Base-by-base conservation (phyloP, 108 stramenopile genomes). In the Cyclostephanos invisitatus region DNA sequence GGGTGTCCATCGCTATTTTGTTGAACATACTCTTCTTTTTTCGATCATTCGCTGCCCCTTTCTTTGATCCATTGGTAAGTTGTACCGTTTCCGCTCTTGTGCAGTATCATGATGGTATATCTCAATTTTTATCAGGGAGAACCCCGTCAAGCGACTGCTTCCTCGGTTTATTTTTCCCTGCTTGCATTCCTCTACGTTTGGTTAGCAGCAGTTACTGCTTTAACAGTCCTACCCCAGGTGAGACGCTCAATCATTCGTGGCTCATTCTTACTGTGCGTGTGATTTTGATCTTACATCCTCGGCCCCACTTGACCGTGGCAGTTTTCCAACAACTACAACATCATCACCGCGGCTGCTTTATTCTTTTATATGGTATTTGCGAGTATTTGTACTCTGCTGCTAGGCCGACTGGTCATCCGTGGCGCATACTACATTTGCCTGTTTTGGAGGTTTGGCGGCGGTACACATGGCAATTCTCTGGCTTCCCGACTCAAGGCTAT, bases 321-420 rank as follows among this genome's bases (percentile, higher is more conserved):
- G 46, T 61, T 85, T 46, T 70, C 67, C 8, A 67, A 75, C n/a
- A 58, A 85, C 38, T 80, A 78, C 76, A 85, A 85, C 63, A 70
- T 78, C 17, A 79, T 85, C 42, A 81, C 75, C 57, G 80, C 80
- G 27, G 72, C 81, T 6, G 81, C 84, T 20, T 53, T 85, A 17
- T 85, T 85, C 55, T 85, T 85, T 53, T 82, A 74, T 40, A 83
- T 85, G 81, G 59, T 65, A 12, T 82, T 82, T 27, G 66, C 67
- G 7, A 73, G 77, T 49, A 53, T 82, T 8, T 58, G 50, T 47
- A 68, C 78, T 18, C 38, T 83, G 20, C 22, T 85, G 64, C 22
- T 71, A 20, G 84, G 84, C 18, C 69, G 84, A 70, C 50, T 83
- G 22, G 7, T 71, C 7, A 70, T 85, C 40, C 75, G 83, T 27